Base-by-base conservation (phyloP, 202 grass and related monocot genomes). In the Miscanthus sacchariflorus region DNA sequence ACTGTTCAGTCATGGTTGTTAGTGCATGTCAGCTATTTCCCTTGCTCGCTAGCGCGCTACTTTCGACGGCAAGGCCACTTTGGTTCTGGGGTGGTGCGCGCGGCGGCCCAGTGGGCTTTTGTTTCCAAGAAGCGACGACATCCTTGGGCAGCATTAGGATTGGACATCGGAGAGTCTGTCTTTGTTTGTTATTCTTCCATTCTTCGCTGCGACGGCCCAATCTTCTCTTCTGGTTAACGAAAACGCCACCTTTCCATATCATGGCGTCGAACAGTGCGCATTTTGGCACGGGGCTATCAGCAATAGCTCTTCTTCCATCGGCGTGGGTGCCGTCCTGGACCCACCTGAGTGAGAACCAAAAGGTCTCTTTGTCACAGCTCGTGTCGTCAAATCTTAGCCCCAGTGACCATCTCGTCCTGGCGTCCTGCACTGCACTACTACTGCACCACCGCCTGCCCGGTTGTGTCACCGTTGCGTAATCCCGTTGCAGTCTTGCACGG, bases 81-180 rank as follows among this genome's bases (percentile, higher is more conserved):
- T 3, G 7, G 33, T 11, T 13, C 9, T n/a, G 12, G 1, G n/a
- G n/a, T 79, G 77, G 54, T 83, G 56, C 46, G 59, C 66, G 54
- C 50, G 19, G 59, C 66, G 81, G 85, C 69, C 70, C 70, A 81
- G 81, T 87, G 90, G 86, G 86, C 65, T 78, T 71, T 28, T 42
- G 48, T 81, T 30, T 7, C 58, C 68, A 28, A 59, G 58, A 79
- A 61, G 58, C 67, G 58, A 65, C 73, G 39, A 21, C 66, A 28
- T 17, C 58, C 54, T 19, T 54, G 21, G 21, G 21, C 7, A 61
- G 8, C 5, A 58, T 19, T 23, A n/a, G 17, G 7, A 61, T 61
- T 23, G 21, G 58, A 61, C 58, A 61, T 61, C 8, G 58, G 21
- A 61, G 58, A 61, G 58, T 24, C n/a, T 8, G 19, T 4, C 8